These are phyloP conservation scores for Syzygium malaccense DNA, from an alignment of 441 rosid genomes.

Conservation along the genomic window DNA sequence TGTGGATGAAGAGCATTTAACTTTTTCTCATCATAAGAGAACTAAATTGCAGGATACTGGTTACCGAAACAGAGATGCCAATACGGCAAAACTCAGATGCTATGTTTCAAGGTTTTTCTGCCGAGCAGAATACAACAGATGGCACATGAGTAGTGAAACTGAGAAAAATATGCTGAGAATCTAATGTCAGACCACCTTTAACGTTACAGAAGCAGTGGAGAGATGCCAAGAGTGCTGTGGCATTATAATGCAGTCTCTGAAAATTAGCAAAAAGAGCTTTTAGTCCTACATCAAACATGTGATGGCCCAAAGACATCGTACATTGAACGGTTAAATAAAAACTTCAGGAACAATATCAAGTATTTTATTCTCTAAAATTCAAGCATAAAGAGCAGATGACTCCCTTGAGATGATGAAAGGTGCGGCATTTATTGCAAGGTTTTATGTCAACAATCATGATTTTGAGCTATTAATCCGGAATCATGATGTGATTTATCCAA, in stretches of 20 bases:
- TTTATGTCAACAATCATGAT: background rate
- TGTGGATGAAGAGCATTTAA: background rate
- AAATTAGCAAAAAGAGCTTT: background rate
- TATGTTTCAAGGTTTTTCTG: background rate
- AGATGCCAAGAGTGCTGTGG: background rate
- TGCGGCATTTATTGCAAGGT: background rate
- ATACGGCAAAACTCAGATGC: background rate
- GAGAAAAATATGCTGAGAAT: background rate
- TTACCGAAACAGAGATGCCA: background rate
- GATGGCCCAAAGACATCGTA: background rate
- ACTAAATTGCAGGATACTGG: background rate
- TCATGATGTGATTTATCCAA: background rate
- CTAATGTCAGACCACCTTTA: background rate
- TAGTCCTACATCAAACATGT: background rate
- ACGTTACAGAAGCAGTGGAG: background rate
- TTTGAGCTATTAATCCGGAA: background rate
- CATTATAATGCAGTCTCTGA: background rate
- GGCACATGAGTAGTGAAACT: background rate
- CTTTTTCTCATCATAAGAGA: background rate
- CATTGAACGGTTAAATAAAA: background rate
- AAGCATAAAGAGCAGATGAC: background rate
- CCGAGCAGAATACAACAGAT: background rate
- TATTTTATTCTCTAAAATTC: background rate
- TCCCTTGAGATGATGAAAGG: background rate
- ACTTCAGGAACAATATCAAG: background rate